These are phyloP conservation scores for Penicillium sp. DNA, from an alignment of 2,329 filamentous ascomycete genomes.

Conservation along the genomic window DNA sequence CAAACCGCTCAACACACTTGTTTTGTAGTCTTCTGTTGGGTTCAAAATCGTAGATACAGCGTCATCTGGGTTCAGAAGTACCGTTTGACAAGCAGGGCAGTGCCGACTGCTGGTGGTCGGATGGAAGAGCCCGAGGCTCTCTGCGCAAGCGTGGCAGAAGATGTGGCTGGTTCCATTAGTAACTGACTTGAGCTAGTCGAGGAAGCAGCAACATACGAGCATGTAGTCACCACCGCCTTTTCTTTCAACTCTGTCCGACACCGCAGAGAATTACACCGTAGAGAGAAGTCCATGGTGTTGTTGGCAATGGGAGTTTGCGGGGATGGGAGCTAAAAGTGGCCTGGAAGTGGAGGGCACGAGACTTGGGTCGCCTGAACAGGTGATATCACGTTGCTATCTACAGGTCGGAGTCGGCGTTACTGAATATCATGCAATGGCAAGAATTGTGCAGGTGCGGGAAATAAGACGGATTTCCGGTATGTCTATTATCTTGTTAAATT, in stretches of 20 bases:
- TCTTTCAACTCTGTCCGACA: conserved; percentile 68
- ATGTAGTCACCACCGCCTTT: conserved; percentile 79
- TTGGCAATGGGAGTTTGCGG: conserved; percentile 9
- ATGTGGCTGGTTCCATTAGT: conserved; percentile 61
- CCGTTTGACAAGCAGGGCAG: conserved; percentile 73
- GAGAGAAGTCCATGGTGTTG: conserved; percentile 63
- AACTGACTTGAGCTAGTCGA: not conserved
- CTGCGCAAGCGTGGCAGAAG: conserved; percentile 74
- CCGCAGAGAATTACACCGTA: conserved; percentile 76
- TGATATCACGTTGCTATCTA: not conserved
- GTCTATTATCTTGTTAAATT: conserved; percentile 15
- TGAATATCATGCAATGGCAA: too few relatives aligned
- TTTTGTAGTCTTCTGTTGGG: conserved; percentile 85
- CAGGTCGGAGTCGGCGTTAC: too few relatives aligned
- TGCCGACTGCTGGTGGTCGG: conserved; percentile 51
- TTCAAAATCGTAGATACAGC: conserved; percentile 67
- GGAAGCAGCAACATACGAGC: conserved; percentile 57
- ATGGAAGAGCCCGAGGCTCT: conserved; percentile 58
- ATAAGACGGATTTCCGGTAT: conserved; percentile 7
- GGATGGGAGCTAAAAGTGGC: not conserved
- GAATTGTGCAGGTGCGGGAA: not conserved
- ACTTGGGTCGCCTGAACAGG: not conserved
- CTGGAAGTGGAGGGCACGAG: not conserved
- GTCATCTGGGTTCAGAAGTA: conserved; percentile 69
- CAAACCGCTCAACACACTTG: conserved; percentile 75